Conservation (phyloP, 176 grass and related monocot species). For the Musa itinerans region DNA sequence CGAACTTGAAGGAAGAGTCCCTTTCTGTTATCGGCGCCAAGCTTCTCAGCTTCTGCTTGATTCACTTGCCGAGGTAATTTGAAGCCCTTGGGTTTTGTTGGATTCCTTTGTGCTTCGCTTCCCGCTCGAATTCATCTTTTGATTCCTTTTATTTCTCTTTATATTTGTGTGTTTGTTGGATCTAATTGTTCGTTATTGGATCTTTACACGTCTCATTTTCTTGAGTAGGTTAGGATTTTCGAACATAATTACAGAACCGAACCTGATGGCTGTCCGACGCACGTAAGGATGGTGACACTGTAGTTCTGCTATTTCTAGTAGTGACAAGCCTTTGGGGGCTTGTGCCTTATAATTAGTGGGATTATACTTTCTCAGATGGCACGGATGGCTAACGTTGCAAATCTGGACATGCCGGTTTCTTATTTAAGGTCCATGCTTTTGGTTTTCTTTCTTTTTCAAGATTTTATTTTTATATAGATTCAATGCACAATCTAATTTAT, state of each 20-base stretch:
- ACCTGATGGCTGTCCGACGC: conserved; percentile 37
- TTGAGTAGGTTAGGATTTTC: conserved; percentile 42
- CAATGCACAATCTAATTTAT: neutral
- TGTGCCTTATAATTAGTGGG: neutral
- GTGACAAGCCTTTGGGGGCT: neutral
- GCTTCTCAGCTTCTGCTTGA: conserved; percentile 54
- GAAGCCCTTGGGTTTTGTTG: neutral
- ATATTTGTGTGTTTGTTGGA: neutral
- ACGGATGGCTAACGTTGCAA: neutral
- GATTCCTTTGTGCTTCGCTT: neutral
- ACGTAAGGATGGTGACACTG: conserved; percentile 34
- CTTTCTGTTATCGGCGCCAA: conserved; percentile 38
- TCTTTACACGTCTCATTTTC: neutral
- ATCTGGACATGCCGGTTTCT: neutral
- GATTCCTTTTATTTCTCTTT: neutral
- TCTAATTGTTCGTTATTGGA: conserved; percentile 1
- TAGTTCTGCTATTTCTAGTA: conserved; percentile 13
- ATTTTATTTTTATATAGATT: neutral
- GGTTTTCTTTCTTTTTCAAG: neutral
- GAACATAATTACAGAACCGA: conserved; percentile 40
- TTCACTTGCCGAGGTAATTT: conserved; percentile 48
- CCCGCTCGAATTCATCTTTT: neutral
- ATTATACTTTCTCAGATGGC: conserved; percentile 1
- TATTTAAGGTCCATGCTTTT: neutral
- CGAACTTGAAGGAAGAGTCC: conserved; percentile 60